Percentiles rank a stretch among this genome's conserved stretches.
Conservation (phyloP, 139 green algal species). For the Trebouxia sp. region DNA sequence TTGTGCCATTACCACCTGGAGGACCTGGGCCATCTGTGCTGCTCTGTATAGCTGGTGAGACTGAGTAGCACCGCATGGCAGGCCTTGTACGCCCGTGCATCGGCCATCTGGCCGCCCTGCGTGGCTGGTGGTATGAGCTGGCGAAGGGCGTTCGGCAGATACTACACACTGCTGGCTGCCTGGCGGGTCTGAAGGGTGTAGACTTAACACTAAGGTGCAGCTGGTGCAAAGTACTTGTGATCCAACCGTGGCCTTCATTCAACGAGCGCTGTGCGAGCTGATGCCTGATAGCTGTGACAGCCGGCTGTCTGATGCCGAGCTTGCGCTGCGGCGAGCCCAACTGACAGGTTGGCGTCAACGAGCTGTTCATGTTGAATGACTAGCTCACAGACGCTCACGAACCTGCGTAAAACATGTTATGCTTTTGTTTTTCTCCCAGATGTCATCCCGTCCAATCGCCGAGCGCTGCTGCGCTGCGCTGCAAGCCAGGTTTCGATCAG, state of each 20-base stretch:
- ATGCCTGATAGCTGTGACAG: background rate
- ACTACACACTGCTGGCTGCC: background rate
- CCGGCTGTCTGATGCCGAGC: background rate
- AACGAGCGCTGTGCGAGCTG: background rate
- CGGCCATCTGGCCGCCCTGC: background rate
- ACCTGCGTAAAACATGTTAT: no score
- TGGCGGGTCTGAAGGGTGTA: background rate
- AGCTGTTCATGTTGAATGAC: background rate
- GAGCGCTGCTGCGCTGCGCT: no score
- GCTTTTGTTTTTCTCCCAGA: no score
- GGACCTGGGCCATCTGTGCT: constrained; percentile 1
- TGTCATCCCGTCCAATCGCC: no score
- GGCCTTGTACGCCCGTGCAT: background rate
- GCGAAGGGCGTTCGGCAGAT: background rate
- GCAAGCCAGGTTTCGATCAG: no score
- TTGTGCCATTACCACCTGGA: constrained; percentile 7
- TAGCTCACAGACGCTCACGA: background rate
- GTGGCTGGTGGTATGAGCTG: background rate
- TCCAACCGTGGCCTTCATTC: background rate
- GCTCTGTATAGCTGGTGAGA: background rate
- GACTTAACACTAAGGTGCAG: background rate
- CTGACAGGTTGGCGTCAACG: background rate
- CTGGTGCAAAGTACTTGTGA: background rate
- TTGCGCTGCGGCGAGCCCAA: constrained; percentile 20
- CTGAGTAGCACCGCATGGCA: background rate